Percentiles rank a stretch among this genome's conserved stretches.
These are phyloP conservation scores for Pseudocercospora fijiensis DNA, from an alignment of 2,329 filamentous ascomycete species.

Conservation along the genomic window DNA sequence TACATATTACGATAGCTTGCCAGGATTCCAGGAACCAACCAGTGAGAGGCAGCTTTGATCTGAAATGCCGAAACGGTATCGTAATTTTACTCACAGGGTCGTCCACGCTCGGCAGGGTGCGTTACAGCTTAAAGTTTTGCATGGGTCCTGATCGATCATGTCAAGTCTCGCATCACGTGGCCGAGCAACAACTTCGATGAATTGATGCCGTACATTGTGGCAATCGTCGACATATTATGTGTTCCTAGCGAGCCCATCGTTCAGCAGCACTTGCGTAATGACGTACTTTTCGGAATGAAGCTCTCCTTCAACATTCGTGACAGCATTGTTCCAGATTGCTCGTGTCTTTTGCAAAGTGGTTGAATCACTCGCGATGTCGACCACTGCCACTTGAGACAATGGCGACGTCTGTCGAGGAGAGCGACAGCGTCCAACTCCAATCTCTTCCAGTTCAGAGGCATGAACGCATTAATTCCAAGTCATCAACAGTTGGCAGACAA, in stretches of 20 bases:
- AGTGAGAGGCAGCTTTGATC: neutral
- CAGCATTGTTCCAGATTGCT: no score
- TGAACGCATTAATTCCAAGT: neutral
- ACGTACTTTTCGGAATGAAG: neutral
- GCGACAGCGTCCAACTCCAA: neutral
- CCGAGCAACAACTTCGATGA: neutral
- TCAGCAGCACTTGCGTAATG: no score
- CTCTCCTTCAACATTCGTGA: no score
- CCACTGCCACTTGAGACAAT: neutral
- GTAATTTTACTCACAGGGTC: neutral
- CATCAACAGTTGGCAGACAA: neutral
- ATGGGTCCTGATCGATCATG: neutral
- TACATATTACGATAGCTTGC: neutral
- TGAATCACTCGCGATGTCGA: neutral
- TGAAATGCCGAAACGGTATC: neutral
- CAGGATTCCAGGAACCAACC: slow-evolving; percentile 1
- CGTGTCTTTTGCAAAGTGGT: no score
- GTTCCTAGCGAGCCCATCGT: no score
- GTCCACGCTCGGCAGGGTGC: neutral
- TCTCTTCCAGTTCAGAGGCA: neutral
- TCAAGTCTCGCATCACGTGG: neutral
- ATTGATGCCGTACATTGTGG: no score
- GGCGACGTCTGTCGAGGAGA: neutral
- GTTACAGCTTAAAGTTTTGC: neutral
- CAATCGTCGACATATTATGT: no score